Conservation (phyloP, 2,329 filamentous ascomycete species). For the Alternaria ventricosa region DNA sequence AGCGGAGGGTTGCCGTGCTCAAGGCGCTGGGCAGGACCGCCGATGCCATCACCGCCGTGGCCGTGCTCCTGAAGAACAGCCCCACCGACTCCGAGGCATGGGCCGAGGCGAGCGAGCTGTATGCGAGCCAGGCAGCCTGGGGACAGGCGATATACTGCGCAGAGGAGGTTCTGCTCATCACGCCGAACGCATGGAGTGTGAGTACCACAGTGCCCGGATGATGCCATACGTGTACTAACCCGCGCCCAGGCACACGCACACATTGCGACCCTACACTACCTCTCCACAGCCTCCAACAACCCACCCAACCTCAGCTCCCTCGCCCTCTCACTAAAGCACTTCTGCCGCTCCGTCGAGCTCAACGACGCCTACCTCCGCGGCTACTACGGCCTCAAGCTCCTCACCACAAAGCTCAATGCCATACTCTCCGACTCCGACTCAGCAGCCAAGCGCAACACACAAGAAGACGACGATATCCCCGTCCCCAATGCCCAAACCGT, state of each 20-base stretch:
- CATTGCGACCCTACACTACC: constrained; percentile 81
- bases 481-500: constrained; percentile 66
- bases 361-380: constrained; percentile 92
- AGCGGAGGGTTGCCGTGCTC: constrained; percentile 81
- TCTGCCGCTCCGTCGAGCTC: constrained; percentile 88
- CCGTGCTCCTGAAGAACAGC: constrained; percentile 77
- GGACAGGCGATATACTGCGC: constrained; percentile 85
- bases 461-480: constrained; percentile 50
- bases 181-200: constrained; percentile 95
- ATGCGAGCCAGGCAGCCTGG: constrained; percentile 78
- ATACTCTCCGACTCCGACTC: constrained; percentile 39
- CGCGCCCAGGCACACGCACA: constrained; percentile 76
- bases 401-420: constrained; percentile 53
- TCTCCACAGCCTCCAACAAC: constrained; percentile 57
- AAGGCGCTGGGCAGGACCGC: constrained; percentile 71
- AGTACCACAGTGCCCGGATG: constrained; percentile 41
- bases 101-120: constrained; percentile 89
- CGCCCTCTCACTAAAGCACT: constrained; percentile 79
- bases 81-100: constrained; percentile 93
- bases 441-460: constrained; percentile 31
- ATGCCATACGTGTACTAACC: not conserved
- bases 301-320: constrained; percentile 54
- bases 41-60: constrained; percentile 78
- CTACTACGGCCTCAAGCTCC: constrained; percentile 88
- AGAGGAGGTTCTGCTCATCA: constrained; percentile 86